Percentiles rank a stretch among this genome's conserved stretches.
Evolutionary conservation across 352 stramenopile species (phyloP).

Genomic region (Phytophthora hybrid): DNA sequence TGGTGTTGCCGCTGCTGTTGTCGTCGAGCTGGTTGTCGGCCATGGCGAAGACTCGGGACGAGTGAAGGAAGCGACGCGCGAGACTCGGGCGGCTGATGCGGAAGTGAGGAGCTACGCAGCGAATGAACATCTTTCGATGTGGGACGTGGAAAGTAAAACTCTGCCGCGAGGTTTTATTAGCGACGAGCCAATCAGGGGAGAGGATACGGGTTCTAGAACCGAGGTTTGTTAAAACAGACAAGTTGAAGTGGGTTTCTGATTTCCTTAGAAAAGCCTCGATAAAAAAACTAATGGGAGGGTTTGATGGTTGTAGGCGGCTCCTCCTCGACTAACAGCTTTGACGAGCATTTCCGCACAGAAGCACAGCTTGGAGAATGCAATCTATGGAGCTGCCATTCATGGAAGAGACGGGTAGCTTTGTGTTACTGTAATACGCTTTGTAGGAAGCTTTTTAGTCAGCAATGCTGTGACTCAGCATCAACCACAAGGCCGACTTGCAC

Average conservation of each 20-base stretch:
- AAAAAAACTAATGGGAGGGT: too few species aligned
- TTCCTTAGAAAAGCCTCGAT: background rate
- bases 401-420: too few species aligned
- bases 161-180: background rate
- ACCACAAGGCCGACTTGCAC: too few species aligned
- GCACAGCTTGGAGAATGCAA: too few species aligned
- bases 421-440: too few species aligned
- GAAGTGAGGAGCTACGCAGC: slow-evolving; percentile 31
- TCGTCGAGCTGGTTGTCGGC: slow-evolving; percentile 44
- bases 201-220: background rate
- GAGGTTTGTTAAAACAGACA: background rate
- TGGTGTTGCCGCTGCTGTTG: background rate
- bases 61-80: slow-evolving; percentile 20
- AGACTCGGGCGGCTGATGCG: slow-evolving; percentile 9
- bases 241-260: background rate
- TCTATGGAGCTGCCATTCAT: too few species aligned
- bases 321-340: too few species aligned
- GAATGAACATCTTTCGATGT: slow-evolving; percentile 20
- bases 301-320: too few species aligned
- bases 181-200: background rate
- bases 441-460: too few species aligned
- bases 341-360: too few species aligned
- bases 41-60: slow-evolving; percentile 42
- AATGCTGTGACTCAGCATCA: too few species aligned
- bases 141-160: background rate